Conservation (phyloP, 2,329 filamentous ascomycete species). For the Aureobasidium sp. region DNA sequence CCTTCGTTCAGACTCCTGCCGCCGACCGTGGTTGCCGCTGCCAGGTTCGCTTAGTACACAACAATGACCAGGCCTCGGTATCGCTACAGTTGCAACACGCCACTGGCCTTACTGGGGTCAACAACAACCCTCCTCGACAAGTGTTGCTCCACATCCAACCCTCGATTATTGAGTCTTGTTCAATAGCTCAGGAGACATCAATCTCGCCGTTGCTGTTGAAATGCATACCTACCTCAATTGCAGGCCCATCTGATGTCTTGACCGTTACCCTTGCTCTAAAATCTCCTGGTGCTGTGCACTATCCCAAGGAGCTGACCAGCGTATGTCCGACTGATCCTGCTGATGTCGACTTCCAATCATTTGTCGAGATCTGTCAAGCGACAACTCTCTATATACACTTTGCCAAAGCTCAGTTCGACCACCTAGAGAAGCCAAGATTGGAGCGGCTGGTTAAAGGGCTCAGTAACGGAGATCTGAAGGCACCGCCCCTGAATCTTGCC, state of each 20-base stretch:
- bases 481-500: background rate
- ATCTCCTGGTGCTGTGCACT: background rate
- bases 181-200: background rate
- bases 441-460: background rate
- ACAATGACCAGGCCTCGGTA: background rate
- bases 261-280: background rate
- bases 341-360: background rate
- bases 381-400: background rate
- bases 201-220: background rate
- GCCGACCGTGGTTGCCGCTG: background rate
- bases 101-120: background rate
- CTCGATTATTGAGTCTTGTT: background rate
- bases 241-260: background rate
- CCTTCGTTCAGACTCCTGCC: background rate
- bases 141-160: background rate
- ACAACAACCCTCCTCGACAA: background rate
- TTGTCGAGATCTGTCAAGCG: background rate
- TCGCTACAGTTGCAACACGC: background rate
- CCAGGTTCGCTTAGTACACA: background rate
- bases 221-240: background rate
- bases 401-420: background rate
- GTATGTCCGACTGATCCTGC: background rate
- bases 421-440: background rate
- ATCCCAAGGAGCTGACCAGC: background rate
- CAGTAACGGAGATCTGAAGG: background rate